Base-by-base conservation (phyloP, 2,329 filamentous ascomycete species). In the Nemania sp. region DNA sequence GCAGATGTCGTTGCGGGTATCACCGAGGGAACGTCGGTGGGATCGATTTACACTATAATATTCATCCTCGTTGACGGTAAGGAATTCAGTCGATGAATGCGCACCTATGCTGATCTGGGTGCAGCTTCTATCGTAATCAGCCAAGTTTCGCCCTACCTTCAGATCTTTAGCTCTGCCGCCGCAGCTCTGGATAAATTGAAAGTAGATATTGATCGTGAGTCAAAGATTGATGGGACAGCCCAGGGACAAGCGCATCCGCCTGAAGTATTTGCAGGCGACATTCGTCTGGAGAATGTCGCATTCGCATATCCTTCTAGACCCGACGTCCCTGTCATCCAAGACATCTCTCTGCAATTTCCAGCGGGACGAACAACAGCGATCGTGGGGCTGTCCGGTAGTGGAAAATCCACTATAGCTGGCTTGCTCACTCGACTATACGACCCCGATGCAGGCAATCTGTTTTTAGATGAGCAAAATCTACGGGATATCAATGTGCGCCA, bases 51-150 rank as follows among this genome's bases (percentile, higher is more conserved):
- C 60, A 84, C 83, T 0, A 83, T 86, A 24, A 82, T 86, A 11
- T 83, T 86, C 48, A 72, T 87, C 24, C 80, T 86, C 9, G 75
- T 86, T 1, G 84, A 87, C 59, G 82, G 75, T 76, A 69, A 59
- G 71, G 57, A 19, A 9, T 15, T 28, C 26, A 6, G 4, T 6
- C 9, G 22, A 7, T 30, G 14, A 31, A 42, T 53, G 31, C 31
- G 15, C 15, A 24, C 3, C 19, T 22, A 72, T 14, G 75, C 36
- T 33, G 57, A 59, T 42, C 56, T 1, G 56, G 71, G 75, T 23
- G 20, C 52, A 73, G 71, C 81, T 23, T 80, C 80, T 0, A 76
- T 85, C 34, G 77, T 86, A 2, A 73, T 85, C 15, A 81, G 81
- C 30, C 79, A 82, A 57, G 80, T 85, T 59, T 81, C 80, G 1